Evolutionary conservation across 345 rosid species (phyloP).

Genomic region (Angophora floribunda): DNA sequence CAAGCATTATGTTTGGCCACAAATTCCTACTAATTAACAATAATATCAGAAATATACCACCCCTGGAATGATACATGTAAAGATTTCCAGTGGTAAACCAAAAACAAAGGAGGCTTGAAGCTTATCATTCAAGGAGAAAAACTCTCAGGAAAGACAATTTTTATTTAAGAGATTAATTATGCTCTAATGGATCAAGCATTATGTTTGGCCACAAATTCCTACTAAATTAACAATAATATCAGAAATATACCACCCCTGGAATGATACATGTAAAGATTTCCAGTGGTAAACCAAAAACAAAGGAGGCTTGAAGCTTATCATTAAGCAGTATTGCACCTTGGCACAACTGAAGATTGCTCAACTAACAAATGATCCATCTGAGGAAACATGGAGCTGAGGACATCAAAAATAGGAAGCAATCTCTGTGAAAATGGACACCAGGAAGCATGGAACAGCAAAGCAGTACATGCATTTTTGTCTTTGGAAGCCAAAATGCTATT

Average conservation of each 20-base stretch:
- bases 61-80: not conserved
- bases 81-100: not conserved
- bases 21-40: not conserved
- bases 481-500: constrained; percentile 41
- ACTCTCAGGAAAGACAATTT: not conserved
- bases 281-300: not conserved
- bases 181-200: not conserved
- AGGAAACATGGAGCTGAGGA: constrained; percentile 71
- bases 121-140: not conserved
- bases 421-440: constrained; percentile 76
- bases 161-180: not conserved
- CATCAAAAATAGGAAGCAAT: constrained; percentile 37
- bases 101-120: not conserved
- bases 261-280: not conserved
- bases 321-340: constrained; percentile 24
- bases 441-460: constrained; percentile 77
- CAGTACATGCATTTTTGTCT: constrained; percentile 19
- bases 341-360: constrained; percentile 63
- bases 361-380: constrained; percentile 58
- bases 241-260: not conserved
- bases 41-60: not conserved
- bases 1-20: not conserved
- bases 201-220: not conserved
- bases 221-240: not conserved
- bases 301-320: not conserved